Conservation (phyloP, 2,329 filamentous ascomycete genomes). For the Alternaria burnsii region DNA sequence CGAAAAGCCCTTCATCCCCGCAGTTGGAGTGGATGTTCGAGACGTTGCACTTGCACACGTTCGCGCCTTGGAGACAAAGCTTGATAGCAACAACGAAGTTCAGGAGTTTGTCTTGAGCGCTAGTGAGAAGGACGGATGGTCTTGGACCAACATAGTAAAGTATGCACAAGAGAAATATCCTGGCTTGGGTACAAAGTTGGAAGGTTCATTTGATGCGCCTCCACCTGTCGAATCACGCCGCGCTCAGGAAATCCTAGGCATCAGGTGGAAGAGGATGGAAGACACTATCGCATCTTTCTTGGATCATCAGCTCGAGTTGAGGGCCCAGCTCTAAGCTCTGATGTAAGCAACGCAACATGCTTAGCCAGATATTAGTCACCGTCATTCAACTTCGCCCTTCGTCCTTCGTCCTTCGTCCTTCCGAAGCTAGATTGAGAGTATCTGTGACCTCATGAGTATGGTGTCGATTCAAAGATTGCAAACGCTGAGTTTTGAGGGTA, state of each 20-base stretch:
- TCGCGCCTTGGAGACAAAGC: conserved; percentile 14
- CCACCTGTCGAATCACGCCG: conserved; percentile 15
- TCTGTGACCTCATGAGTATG: too few species aligned
- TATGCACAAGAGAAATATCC: conserved; percentile 28
- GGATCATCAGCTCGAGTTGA: neutral
- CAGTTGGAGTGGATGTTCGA: conserved; percentile 31
- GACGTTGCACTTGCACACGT: conserved; percentile 40
- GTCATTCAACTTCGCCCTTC: neutral
- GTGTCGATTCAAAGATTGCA: too few species aligned
- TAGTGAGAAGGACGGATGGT: conserved; percentile 9
- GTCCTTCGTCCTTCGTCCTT: neutral
- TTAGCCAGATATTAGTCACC: neutral
- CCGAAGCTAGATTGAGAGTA: too few species aligned
- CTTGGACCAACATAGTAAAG: conserved; percentile 24
- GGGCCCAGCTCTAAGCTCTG: neutral
- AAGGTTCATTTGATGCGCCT: conserved; percentile 8
- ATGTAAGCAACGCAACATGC: neutral
- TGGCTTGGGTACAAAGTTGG: conserved; percentile 15
- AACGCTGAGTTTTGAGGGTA: too few species aligned
- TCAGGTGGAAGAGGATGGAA: conserved; percentile 23
- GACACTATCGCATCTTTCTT: conserved; percentile 4
- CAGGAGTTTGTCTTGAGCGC: neutral
- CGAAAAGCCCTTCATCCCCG: conserved; percentile 20
- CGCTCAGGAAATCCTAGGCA: conserved; percentile 25
- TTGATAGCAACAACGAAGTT: neutral